A percentile compares a stretch with the other conserved stretches of the same genome.
These are phyloP conservation scores for Actinomortierella wolfii DNA, from an alignment of 371 early-diverging fungal species.

Conservation along the genomic window DNA sequence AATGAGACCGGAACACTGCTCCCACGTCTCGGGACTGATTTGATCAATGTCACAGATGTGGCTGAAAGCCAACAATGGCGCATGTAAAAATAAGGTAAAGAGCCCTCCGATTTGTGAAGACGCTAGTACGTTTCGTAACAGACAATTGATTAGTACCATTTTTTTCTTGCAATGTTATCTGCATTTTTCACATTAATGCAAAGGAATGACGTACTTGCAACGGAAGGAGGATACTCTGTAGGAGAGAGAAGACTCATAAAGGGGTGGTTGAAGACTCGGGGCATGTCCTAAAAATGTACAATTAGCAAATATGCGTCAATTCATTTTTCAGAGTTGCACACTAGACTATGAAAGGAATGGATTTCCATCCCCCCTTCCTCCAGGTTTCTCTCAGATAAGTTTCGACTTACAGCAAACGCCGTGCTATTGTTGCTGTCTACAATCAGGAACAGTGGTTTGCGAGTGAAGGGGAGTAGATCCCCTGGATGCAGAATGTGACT, in stretches of 20 bases:
- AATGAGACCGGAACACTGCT: slow-evolving; percentile 55
- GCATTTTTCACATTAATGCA: neutral
- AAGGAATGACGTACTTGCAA: slow-evolving; percentile 61
- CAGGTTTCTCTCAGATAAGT: no score
- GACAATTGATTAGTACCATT: no score
- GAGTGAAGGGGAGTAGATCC: slow-evolving; percentile 90
- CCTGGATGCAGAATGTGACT: slow-evolving; percentile 85
- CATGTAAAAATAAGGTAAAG: slow-evolving; percentile 91
- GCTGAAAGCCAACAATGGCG: slow-evolving; percentile 76
- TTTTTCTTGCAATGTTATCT: neutral
- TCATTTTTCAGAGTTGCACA: neutral
- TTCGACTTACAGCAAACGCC: slow-evolving; percentile 75
- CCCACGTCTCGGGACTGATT: slow-evolving; percentile 65
- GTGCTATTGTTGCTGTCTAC: slow-evolving; percentile 87
- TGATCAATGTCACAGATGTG: slow-evolving; percentile 69
- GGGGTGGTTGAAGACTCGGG: slow-evolving; percentile 86
- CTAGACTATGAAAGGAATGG: no score
- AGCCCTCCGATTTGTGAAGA: slow-evolving; percentile 85
- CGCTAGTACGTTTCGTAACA: no score
- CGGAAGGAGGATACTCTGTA: slow-evolving; percentile 76
- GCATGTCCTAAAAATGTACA: slow-evolving; percentile 50
- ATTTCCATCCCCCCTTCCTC: no score
- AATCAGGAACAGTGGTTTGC: slow-evolving; percentile 92
- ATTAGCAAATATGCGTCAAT: neutral
- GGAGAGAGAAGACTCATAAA: slow-evolving; percentile 91